A percentile compares a stretch with the other conserved stretches of the same genome.
Evolutionary conservation across 768 basidiomycete genomes (phyloP).

Genomic region (Auricularia cornea): DNA sequence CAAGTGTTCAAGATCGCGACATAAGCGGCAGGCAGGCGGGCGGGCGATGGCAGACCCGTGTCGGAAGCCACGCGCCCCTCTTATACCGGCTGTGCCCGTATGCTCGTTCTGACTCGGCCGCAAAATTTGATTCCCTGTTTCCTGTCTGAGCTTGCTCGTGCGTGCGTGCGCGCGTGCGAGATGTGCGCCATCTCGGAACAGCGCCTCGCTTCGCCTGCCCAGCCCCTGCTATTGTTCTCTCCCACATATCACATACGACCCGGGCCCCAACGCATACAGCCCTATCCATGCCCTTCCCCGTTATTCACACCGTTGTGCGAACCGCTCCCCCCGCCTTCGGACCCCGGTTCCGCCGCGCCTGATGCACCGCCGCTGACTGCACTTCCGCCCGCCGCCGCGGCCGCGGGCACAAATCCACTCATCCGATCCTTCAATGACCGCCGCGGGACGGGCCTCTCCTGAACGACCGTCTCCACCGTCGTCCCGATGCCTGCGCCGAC

Average conservation of each 20-base stretch:
- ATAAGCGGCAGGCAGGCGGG: neutral
- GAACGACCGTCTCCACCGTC: slow-evolving; percentile 79
- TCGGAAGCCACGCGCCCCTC: neutral
- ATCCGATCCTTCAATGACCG: slow-evolving; percentile 2
- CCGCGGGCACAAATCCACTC: neutral
- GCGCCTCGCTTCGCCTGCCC: neutral
- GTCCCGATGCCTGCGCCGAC: slow-evolving; percentile 54
- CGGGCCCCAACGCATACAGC: too few species aligned
- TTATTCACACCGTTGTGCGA: neutral
- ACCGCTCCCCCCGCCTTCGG: neutral
- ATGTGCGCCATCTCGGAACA: neutral
- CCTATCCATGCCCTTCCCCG: neutral
- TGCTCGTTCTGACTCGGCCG: neutral
- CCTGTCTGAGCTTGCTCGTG: neutral
- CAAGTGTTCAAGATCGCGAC: neutral
- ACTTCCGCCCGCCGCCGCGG: neutral
- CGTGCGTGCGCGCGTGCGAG: neutral
- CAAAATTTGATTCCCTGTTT: neutral
- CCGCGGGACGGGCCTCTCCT: slow-evolving; percentile 57
- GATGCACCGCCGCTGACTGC: neutral
- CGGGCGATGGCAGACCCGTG: neutral
- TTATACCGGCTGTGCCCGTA: neutral
- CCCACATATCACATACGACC: neutral
- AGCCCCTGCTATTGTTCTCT: neutral
- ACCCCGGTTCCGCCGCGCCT: neutral